These are phyloP conservation scores for Candida cerambycidarum DNA, from an alignment of 805 yeast species.

Conservation along the genomic window DNA sequence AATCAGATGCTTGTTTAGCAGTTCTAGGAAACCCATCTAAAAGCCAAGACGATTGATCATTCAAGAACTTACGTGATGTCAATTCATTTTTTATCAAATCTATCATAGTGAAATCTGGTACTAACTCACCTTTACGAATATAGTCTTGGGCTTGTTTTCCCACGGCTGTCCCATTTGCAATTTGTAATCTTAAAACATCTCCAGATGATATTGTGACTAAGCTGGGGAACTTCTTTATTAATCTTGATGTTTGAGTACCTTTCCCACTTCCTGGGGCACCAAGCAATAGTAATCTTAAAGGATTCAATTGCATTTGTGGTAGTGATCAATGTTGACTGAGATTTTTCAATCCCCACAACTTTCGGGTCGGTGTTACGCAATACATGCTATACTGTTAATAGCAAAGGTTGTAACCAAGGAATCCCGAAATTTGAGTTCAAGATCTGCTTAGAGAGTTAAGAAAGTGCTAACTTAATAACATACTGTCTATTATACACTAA, in stretches of 20 bases:
- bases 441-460: no score
- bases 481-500: constrained; percentile 10
- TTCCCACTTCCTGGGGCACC: constrained; percentile 98
- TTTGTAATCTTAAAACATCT: constrained; percentile 72
- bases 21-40: constrained; percentile 95
- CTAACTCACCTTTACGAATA: constrained; percentile 62
- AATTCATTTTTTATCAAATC: constrained; percentile 55
- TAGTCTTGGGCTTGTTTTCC: constrained; percentile 58
- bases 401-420: no score
- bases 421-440: no score
- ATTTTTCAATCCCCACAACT: constrained; percentile 1
- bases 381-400: no score
- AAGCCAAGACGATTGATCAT: constrained; percentile 56
- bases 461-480: not conserved
- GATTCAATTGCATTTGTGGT: constrained; percentile 19
- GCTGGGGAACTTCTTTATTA: constrained; percentile 52
- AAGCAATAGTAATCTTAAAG: constrained; percentile 67
- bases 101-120: constrained; percentile 74
- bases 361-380: not conserved
- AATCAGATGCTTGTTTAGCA: constrained; percentile 60
- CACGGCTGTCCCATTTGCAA: constrained; percentile 49
- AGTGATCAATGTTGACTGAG: not conserved
- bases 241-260: constrained; percentile 78
- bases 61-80: constrained; percentile 40
- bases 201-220: constrained; percentile 77